Conservation (phyloP, 2,329 filamentous ascomycete genomes). For the Clonostachys rhizophaga region DNA sequence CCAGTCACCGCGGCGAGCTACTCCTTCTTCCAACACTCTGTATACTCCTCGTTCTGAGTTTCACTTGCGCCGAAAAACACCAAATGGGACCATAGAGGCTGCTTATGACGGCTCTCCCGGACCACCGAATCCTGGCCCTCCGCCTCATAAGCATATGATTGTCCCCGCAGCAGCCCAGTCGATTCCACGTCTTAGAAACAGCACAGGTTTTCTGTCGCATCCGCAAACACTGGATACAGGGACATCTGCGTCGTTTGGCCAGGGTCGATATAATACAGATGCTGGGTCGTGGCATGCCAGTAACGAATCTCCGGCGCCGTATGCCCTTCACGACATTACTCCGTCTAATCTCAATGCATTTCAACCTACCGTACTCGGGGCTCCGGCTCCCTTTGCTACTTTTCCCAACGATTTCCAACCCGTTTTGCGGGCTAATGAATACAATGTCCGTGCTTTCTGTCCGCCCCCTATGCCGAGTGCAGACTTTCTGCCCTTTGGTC, state of each 20-base stretch:
- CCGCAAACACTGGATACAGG: neutral
- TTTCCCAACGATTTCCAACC: constrained; percentile 18
- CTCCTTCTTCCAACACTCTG: constrained; percentile 6
- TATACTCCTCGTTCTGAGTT: constrained; percentile 52
- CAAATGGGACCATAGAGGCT: constrained; percentile 85
- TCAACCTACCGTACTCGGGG: constrained; percentile 5
- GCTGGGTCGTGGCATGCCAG: constrained; percentile 2
- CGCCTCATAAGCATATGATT: constrained; percentile 75
- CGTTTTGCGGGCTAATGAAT: constrained; percentile 25
- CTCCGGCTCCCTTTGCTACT: constrained; percentile 1
- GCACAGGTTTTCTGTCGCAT: too few relatives aligned
- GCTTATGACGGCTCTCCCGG: constrained; percentile 83
- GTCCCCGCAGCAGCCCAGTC: neutral
- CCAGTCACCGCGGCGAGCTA: constrained; percentile 13
- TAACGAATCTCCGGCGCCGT: constrained; percentile 4
- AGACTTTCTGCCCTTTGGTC: constrained; percentile 20
- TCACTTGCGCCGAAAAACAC: constrained; percentile 85
- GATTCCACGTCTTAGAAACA: too few relatives aligned
- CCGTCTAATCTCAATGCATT: neutral
- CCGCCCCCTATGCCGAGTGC: constrained; percentile 23
- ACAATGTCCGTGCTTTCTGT: constrained; percentile 30
- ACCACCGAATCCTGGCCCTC: constrained; percentile 68
- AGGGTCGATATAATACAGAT: neutral
- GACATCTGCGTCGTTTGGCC: neutral
- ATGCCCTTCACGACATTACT: constrained; percentile 1